These are phyloP conservation scores for Naematelia aurantialba DNA, from an alignment of 768 basidiomycete genomes.

Conservation along the genomic window DNA sequence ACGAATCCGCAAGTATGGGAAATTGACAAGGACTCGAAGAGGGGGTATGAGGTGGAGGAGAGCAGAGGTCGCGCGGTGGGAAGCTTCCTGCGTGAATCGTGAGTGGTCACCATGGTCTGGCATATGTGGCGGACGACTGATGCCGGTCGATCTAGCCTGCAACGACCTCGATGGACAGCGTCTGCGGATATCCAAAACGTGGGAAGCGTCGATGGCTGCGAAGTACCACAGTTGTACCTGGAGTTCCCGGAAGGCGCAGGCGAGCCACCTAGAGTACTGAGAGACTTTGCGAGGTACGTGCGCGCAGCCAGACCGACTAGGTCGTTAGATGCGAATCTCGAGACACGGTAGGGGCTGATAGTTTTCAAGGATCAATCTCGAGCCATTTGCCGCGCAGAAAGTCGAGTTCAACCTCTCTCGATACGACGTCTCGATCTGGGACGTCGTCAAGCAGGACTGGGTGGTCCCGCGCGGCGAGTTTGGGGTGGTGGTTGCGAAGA, in stretches of 20 bases:
- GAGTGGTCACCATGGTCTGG: conserved; percentile 7
- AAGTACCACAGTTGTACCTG: conserved; percentile 49
- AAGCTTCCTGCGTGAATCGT: conserved; percentile 4
- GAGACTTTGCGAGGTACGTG: conserved; percentile 35
- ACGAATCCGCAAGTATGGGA: conserved; percentile 56
- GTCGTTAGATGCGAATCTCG: too few species aligned
- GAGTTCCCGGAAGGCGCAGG: conserved; percentile 30
- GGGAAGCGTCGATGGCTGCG: conserved; percentile 43
- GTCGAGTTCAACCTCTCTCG: conserved; percentile 39
- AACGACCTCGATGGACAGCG: conserved; percentile 37
- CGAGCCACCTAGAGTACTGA: conserved; percentile 41
- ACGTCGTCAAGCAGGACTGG: conserved; percentile 42
- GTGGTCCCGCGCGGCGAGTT: conserved; percentile 41
- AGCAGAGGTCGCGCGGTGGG: neutral
- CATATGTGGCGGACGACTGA: neutral
- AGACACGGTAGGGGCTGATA: conserved; percentile 1
- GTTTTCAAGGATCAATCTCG: conserved; percentile 35
- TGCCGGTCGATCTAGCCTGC: conserved; percentile 23
- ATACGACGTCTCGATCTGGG: conserved; percentile 49
- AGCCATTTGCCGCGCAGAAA: conserved; percentile 29
- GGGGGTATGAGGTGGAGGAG: conserved; percentile 5
- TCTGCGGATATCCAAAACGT: conserved; percentile 43
- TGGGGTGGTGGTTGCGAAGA: conserved; percentile 33
- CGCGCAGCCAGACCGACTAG: neutral
- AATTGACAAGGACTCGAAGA: conserved; percentile 2